These are phyloP conservation scores for Centrapalus pauciflorus DNA, from an alignment of 129 eudicot species.

Conservation along the genomic window DNA sequence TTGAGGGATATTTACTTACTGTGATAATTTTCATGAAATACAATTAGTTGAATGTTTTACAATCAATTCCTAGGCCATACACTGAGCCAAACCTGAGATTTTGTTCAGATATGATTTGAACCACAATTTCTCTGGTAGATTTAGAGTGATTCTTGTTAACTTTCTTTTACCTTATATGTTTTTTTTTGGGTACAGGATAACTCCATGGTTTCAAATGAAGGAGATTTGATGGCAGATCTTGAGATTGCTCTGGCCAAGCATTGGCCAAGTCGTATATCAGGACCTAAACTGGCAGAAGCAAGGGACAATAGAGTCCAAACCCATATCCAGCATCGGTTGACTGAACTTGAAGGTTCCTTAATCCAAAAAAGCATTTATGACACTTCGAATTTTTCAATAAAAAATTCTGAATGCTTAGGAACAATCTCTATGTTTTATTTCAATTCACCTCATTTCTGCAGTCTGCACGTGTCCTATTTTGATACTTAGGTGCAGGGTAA, in stretches of 20 bases:
- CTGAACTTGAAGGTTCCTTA: slow-evolving; percentile 81
- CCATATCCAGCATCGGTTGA: slow-evolving; percentile 61
- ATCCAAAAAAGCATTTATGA: not conserved
- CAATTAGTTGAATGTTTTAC: not conserved
- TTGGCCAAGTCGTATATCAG: slow-evolving; percentile 49
- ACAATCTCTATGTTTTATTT: not conserved
- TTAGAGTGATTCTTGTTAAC: not conserved
- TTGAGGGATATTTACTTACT: not conserved
- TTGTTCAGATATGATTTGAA: slow-evolving; percentile 3
- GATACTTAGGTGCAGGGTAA: not conserved
- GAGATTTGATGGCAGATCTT: slow-evolving; percentile 72
- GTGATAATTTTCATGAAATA: not conserved
- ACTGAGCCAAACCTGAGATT: not conserved
- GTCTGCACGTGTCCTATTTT: not conserved
- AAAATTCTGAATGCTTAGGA: not conserved
- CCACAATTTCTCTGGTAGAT: not conserved
- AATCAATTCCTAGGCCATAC: not conserved
- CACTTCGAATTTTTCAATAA: not conserved
- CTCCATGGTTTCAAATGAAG: slow-evolving; percentile 30
- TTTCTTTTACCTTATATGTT: not conserved
- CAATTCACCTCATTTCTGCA: not conserved
- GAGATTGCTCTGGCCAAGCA: slow-evolving; percentile 71
- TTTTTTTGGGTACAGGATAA: slow-evolving; percentile 48
- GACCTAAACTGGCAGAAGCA: slow-evolving; percentile 47
- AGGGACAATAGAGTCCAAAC: slow-evolving; percentile 59